A percentile compares a stretch with the other conserved stretches of the same genome.
These are phyloP conservation scores for Backusella westeae DNA, from an alignment of 192 early-diverging fungal genomes.

Conservation along the genomic window DNA sequence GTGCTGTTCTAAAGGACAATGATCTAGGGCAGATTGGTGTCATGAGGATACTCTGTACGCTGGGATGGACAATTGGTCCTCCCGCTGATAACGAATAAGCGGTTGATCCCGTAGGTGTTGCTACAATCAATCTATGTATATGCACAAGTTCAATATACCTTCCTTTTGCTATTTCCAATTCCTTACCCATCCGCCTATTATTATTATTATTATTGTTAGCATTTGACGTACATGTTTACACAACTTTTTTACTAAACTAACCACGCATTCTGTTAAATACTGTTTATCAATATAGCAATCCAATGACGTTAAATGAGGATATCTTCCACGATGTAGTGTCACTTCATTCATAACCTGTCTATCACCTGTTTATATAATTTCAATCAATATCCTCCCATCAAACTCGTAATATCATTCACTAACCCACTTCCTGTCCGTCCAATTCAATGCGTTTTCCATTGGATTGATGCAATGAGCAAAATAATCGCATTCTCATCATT, in stretches of 20 bases:
- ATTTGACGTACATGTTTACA: no score
- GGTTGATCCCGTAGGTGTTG: conserved; percentile 90
- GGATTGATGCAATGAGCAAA: conserved; percentile 56
- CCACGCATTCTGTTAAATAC: conserved; percentile 81
- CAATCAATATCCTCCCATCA: background rate
- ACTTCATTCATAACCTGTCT: conserved; percentile 86
- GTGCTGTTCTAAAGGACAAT: conserved; percentile 78
- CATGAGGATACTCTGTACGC: conserved; percentile 67
- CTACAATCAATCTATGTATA: conserved; percentile 66
- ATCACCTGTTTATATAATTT: conserved; percentile 24
- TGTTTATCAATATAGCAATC: conserved; percentile 81
- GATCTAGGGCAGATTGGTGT: conserved; percentile 86
- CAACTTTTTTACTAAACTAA: conserved; percentile 22
- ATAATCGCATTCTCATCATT: conserved; percentile 77
- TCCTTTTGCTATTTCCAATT: background rate
- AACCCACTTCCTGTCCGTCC: conserved; percentile 49
- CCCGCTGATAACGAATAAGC: conserved; percentile 89
- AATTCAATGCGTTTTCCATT: conserved; percentile 51
- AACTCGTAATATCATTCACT: background rate
- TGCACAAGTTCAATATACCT: background rate
- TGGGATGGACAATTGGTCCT: conserved; percentile 80
- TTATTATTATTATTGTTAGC: background rate
- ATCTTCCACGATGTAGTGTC: conserved; percentile 80
- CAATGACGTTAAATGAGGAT: conserved; percentile 79
- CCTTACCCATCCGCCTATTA: conserved; percentile 21